phyloP scores from a whole-genome alignment of 192 early-diverging fungal genomes.

The Dispira parvispora region DNA sequence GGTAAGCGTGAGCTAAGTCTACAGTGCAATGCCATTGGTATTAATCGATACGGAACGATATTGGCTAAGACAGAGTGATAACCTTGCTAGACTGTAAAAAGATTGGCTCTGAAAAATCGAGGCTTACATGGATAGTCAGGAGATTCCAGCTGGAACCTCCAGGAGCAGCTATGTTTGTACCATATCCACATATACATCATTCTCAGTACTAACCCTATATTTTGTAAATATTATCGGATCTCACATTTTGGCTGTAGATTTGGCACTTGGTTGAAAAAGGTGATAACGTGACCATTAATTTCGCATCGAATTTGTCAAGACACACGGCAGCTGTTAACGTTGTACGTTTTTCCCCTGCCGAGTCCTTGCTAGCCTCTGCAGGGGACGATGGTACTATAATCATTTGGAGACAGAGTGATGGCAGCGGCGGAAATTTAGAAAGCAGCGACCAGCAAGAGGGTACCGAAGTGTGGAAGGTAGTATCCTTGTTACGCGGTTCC shows the following conservation, averaged over 20 bases:
- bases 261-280: conserved; percentile 33
- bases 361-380: conserved; percentile 59
- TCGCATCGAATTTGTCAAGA: conserved; percentile 60
- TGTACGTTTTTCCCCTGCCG: conserved; percentile 70
- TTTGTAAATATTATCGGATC: too few species aligned
- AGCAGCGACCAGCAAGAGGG: conserved; percentile 29
- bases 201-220: too few species aligned
- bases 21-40: too few species aligned
- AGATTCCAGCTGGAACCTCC: too few species aligned
- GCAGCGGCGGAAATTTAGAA: conserved; percentile 26
- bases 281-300: conserved; percentile 46
- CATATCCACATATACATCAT: too few species aligned
- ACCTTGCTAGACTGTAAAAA: too few species aligned
- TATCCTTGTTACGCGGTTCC: conserved; percentile 52
- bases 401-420: conserved; percentile 57
- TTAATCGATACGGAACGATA: too few species aligned
- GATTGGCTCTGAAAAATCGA: too few species aligned
- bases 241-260: conserved; percentile 22
- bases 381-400: conserved; percentile 85
- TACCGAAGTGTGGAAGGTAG: conserved; percentile 62
- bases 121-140: too few species aligned
- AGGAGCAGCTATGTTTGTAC: too few species aligned
- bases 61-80: too few species aligned
- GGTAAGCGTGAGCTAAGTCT: conserved; percentile 18
- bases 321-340: conserved; percentile 86